phyloP scores from a whole-genome alignment of 2,329 filamentous ascomycete genomes.

The Stemphylium vesicarium region DNA sequence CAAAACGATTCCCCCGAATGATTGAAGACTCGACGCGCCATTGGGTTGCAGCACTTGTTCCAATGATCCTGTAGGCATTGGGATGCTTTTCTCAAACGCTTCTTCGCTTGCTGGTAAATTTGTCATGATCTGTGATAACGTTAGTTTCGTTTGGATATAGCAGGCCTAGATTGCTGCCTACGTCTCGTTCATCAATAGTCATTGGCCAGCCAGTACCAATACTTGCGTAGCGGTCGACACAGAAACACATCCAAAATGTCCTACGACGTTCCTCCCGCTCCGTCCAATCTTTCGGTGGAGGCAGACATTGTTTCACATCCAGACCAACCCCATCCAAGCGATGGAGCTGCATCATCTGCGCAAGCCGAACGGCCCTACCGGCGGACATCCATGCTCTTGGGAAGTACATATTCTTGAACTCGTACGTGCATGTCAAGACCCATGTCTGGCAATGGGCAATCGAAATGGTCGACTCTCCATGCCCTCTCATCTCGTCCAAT shows the following conservation, averaged over 20 bases:
- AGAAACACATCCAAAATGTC: constrained; percentile 95
- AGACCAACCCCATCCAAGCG: constrained; percentile 80
- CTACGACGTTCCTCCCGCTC: constrained; percentile 89
- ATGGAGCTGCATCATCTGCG: constrained; percentile 92
- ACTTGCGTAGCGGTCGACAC: constrained; percentile 88
- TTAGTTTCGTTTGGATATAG: constrained; percentile 11
- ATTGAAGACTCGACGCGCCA: constrained; percentile 75
- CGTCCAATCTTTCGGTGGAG: constrained; percentile 88
- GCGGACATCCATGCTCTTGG: constrained; percentile 94
- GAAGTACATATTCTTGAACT: constrained; percentile 98
- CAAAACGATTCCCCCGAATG: constrained; percentile 80
- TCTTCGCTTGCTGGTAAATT: constrained; percentile 85
- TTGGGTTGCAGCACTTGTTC: constrained; percentile 71
- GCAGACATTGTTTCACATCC: constrained; percentile 91
- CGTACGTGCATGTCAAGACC: constrained; percentile 78
- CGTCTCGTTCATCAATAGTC: constrained; percentile 87
- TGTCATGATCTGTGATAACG: constrained; percentile 68
- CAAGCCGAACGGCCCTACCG: constrained; percentile 78
- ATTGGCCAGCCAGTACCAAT: constrained; percentile 98
- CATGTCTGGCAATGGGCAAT: constrained; percentile 87
- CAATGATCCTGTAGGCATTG: constrained; percentile 74
- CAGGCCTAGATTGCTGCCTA: constrained; percentile 46
- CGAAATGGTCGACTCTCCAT: constrained; percentile 87
- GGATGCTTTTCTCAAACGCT: constrained; percentile 79
- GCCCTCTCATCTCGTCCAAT: constrained; percentile 87